Conservation (phyloP, 495 filamentous ascomycete species). For the Neurospora sp. region DNA sequence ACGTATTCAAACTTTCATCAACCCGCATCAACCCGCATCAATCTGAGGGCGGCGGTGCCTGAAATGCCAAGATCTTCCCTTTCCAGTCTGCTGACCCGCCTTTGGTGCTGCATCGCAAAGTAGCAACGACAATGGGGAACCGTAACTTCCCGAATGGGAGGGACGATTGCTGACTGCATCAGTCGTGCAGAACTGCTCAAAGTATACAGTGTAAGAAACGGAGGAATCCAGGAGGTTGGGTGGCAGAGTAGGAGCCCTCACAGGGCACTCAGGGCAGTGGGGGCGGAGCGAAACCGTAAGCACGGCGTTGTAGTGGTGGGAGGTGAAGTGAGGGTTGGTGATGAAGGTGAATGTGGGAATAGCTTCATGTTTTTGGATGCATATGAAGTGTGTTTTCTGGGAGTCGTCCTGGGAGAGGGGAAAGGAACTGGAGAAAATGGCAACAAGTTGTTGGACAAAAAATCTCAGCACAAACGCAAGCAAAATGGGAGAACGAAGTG, state of each 20-base stretch:
- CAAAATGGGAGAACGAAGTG: neutral
- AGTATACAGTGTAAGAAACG: no score
- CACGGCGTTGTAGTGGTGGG: neutral
- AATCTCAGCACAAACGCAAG: neutral
- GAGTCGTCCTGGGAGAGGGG: neutral
- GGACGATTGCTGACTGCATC: neutral
- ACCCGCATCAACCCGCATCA: no score
- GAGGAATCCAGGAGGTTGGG: neutral
- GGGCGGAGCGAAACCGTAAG: neutral
- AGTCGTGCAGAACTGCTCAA: no score
- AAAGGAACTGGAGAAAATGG: neutral
- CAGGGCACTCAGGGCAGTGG: neutral
- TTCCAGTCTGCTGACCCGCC: no score
- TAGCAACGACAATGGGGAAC: neutral
- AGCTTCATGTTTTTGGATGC: neutral
- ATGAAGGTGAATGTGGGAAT: neutral
- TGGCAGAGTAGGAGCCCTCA: neutral
- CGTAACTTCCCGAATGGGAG: neutral
- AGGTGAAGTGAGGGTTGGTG: neutral
- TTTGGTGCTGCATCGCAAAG: neutral
- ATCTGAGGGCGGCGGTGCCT: no score
- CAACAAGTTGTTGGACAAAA: neutral
- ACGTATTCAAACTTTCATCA: no score
- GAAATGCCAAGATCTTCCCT: no score
- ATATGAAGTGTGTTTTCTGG: neutral